Base-by-base conservation (phyloP, 2,329 filamentous ascomycete genomes). In the Neoascochyta sp. region DNA sequence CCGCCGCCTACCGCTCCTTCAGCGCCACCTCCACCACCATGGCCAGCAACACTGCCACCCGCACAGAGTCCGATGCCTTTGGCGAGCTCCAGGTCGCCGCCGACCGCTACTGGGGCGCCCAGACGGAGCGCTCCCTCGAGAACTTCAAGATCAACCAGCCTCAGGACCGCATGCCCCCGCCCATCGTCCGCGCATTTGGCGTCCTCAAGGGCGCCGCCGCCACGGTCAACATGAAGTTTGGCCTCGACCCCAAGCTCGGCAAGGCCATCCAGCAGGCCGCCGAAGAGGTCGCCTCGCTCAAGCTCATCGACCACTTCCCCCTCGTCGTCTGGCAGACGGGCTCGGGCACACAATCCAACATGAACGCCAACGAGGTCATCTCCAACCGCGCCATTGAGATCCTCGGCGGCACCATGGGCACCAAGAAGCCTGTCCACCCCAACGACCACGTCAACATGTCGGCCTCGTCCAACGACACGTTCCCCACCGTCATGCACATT, bases 61-160 rank as follows among this genome's bases (percentile, higher is more conserved):
- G 92, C 68, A 86, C 83, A 57, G 92, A 98, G 71, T 92, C 80
- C 68, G 92, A 98, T 74, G 92, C 92, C 68, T 96, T 96, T 74
- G 92, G 92, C 69, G 88, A 94, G 73, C 79, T 98, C 65, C 80
- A 95, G 73, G 89, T 96, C 52, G 77, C 84, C 22, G 76, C 76
- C 46, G 87, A 95, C 78, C 90, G 84, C 74, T 98, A 98, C 77
- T 98, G 92, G 90, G 92, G 92, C 61, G 90, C 90, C 40, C 90
- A 95, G 76, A 95, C 90, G 32, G 84, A 95, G 76, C 83, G 90
- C 50, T 96, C 90, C 29, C 78, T 96, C 64, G 83, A 85, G 67
- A 98, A 98, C 75, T 98, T 98, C 77, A 84, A 83, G 67, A 96
- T 98, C 80, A 96, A 96, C 72, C 92, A 96, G 75, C 92, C 92